Evolutionary conservation across 805 yeast genomes (phyloP).

Genomic region (Yamadazyma insecticola): DNA sequence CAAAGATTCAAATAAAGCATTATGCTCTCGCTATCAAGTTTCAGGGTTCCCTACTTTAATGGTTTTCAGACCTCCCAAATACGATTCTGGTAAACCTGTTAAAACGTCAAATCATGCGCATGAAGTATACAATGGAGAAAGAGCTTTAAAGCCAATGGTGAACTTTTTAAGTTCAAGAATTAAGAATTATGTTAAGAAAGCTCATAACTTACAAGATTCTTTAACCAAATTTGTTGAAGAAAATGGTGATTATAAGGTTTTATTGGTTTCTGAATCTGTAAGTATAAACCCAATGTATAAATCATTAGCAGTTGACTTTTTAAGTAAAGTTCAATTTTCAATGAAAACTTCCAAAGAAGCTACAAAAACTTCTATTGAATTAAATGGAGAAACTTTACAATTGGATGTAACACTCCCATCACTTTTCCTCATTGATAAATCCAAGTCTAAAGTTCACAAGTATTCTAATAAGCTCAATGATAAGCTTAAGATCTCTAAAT

Average conservation of each 20-base stretch:
- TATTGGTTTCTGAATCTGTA: slow-evolving; percentile 50
- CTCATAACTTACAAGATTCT: slow-evolving; percentile 15
- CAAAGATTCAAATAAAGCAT: slow-evolving; percentile 53
- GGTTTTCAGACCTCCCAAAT: slow-evolving; percentile 80
- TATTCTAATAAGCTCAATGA: slow-evolving; percentile 21
- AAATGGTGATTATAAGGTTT: slow-evolving; percentile 31
- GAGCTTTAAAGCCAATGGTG: slow-evolving; percentile 51
- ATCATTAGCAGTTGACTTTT: slow-evolving; percentile 66
- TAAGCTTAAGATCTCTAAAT: slow-evolving; percentile 26
- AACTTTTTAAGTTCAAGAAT: slow-evolving; percentile 54
- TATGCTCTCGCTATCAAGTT: slow-evolving; percentile 64
- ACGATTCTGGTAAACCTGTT: slow-evolving; percentile 13
- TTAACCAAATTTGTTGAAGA: slow-evolving; percentile 19
- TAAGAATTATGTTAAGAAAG: slow-evolving; percentile 59
- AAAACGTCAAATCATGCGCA: slow-evolving; percentile 37
- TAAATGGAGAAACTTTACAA: slow-evolving; percentile 1
- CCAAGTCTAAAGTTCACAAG: slow-evolving; percentile 1
- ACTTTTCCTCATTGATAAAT: slow-evolving; percentile 11
- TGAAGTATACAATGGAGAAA: slow-evolving; percentile 59
- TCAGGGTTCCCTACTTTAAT: slow-evolving; percentile 82
- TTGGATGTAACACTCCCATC: slow-evolving; percentile 19
- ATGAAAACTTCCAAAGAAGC: slow-evolving; percentile 27
- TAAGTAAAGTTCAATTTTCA: slow-evolving; percentile 47
- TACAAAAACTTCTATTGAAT: slow-evolving; percentile 10
- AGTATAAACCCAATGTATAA: slow-evolving; percentile 54